A percentile compares a stretch with the other conserved stretches of the same genome.
These are phyloP conservation scores for Gossypium davidsonii DNA, from an alignment of 441 rosid genomes.

Conservation along the genomic window DNA sequence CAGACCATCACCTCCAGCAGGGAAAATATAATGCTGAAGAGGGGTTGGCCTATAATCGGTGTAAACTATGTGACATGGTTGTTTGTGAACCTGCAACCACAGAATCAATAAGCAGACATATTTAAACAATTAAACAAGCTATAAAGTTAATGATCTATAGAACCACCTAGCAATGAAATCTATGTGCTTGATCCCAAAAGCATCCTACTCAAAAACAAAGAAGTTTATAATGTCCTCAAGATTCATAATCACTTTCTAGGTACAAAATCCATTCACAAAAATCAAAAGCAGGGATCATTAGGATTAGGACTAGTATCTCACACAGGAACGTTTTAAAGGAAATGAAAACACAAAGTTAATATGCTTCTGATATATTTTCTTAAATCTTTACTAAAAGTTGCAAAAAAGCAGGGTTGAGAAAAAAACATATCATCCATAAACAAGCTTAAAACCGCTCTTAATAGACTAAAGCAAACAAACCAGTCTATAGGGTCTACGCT, in stretches of 20 bases:
- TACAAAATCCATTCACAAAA: background rate
- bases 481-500: background rate
- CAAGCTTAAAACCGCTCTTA: background rate
- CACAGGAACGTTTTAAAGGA: background rate
- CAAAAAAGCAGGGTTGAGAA: background rate
- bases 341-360: background rate
- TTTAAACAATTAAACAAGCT: slow-evolving; percentile 5
- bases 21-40: slow-evolving; percentile 94
- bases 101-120: slow-evolving; percentile 17
- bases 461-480: background rate
- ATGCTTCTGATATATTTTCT: background rate
- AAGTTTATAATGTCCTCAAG: background rate
- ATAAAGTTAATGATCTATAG: background rate
- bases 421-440: background rate
- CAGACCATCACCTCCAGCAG: slow-evolving; percentile 87
- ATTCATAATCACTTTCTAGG: background rate
- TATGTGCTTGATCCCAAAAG: background rate
- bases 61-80: slow-evolving; percentile 98
- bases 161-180: background rate
- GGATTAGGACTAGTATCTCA: background rate
- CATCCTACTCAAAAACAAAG: background rate
- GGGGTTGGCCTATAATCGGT: slow-evolving; percentile 99
- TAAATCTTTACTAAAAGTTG: background rate
- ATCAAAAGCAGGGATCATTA: slow-evolving; percentile 6
- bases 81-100: slow-evolving; percentile 70